Conservation (phyloP, 1,139 yeast genomes). For the Debaryomyces robertsiae region DNA sequence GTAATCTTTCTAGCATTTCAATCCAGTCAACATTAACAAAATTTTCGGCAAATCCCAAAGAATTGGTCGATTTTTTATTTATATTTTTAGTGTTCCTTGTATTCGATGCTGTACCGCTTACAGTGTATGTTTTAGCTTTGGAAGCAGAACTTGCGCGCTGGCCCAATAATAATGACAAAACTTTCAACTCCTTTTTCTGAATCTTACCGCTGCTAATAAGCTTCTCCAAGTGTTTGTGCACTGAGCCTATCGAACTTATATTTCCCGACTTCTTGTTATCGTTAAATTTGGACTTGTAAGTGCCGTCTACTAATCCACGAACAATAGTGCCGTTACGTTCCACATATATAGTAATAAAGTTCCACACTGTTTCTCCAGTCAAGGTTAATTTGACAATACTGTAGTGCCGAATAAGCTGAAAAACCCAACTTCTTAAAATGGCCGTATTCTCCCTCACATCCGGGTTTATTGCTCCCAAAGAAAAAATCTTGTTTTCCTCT, state of each 20-base stretch:
- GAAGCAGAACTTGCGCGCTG: slow-evolving; percentile 25
- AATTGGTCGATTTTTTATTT: slow-evolving; percentile 21
- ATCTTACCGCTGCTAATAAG: slow-evolving; percentile 50
- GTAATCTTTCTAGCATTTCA: slow-evolving; percentile 56
- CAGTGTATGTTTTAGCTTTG: slow-evolving; percentile 13
- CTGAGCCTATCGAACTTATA: slow-evolving; percentile 43
- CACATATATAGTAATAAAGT: slow-evolving; percentile 57
- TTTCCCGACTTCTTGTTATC: slow-evolving; percentile 55
- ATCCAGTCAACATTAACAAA: slow-evolving; percentile 61
- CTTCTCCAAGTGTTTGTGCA: slow-evolving; percentile 49
- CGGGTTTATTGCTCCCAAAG: slow-evolving; percentile 70
- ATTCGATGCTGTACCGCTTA: slow-evolving; percentile 12
- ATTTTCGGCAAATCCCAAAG: slow-evolving; percentile 48
- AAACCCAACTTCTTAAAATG: slow-evolving; percentile 50
- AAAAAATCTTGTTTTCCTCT: slow-evolving; percentile 60
- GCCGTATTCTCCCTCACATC: slow-evolving; percentile 60
- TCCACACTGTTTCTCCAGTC: slow-evolving; percentile 63
- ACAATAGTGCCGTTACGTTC: slow-evolving; percentile 48
- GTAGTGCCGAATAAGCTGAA: slow-evolving; percentile 51
- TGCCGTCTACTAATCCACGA: slow-evolving; percentile 57
- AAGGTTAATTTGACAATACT: slow-evolving; percentile 59
- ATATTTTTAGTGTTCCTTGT: slow-evolving; percentile 18
- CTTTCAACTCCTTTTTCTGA: slow-evolving; percentile 42
- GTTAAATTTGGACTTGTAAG: slow-evolving; percentile 47
- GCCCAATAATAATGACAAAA: slow-evolving; percentile 48